phyloP scores from a whole-genome alignment of 805 yeast species.

The Tetrapisispora nanseiensis region DNA sequence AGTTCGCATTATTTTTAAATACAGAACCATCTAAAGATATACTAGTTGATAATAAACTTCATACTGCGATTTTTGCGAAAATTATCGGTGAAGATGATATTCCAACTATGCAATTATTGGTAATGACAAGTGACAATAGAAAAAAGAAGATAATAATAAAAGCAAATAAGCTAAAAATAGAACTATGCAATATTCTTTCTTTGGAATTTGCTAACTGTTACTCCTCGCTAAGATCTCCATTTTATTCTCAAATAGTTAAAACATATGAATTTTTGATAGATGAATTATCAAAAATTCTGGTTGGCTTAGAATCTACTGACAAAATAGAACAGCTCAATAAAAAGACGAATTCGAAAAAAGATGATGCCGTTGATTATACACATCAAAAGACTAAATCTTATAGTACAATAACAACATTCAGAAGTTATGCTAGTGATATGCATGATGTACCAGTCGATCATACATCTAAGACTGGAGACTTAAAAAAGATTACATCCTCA shows the following conservation, averaged over 20 bases:
- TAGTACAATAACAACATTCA: conserved; percentile 26
- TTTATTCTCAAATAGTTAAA: conserved; percentile 10
- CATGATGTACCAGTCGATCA: conserved; percentile 6
- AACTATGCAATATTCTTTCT: conserved; percentile 7
- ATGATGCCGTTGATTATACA: neutral
- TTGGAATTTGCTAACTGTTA: conserved; percentile 14
- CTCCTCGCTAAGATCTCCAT: conserved; percentile 21
- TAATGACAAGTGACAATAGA: conserved; percentile 8
- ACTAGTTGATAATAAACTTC: conserved; percentile 32
- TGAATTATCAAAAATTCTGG: conserved; percentile 1
- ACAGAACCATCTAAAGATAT: conserved; percentile 33
- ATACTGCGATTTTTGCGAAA: conserved; percentile 40
- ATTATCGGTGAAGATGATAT: conserved; percentile 28
- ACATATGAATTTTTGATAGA: conserved; percentile 16
- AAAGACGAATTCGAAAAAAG: neutral
- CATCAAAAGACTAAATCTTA: conserved; percentile 17
- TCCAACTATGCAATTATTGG: conserved; percentile 10
- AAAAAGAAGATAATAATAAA: conserved; percentile 3
- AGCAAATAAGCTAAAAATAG: conserved; percentile 9
- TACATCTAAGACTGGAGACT: neutral
- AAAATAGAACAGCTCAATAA: too few relatives aligned
- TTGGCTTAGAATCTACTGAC: neutral
- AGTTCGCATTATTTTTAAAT: conserved; percentile 59
- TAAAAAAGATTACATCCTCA: neutral
- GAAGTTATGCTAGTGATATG: conserved; percentile 23